phyloP scores from a whole-genome alignment of 2,329 filamentous ascomycete genomes.

The Gliomastix tumulicola region DNA sequence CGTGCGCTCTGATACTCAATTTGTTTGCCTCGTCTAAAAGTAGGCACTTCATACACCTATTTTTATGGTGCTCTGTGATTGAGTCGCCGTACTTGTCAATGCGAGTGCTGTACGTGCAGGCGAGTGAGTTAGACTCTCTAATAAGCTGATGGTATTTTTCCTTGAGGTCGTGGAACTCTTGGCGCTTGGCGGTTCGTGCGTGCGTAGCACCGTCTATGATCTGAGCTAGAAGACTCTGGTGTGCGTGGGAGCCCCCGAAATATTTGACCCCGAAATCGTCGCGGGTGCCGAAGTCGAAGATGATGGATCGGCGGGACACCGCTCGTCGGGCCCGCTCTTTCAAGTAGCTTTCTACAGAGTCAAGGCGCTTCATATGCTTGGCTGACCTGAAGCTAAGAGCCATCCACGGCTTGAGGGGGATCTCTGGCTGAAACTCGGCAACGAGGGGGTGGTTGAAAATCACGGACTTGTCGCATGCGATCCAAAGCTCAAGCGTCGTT shows the following conservation, averaged over 20 bases:
- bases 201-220: constrained; percentile 1
- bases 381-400: constrained; percentile 29
- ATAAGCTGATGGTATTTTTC: not conserved
- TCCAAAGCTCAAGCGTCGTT: constrained; percentile 49
- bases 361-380: not conserved
- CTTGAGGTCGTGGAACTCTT: not conserved
- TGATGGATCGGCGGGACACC: too few relatives aligned
- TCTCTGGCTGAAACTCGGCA: constrained; percentile 32
- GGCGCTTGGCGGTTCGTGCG: not conserved
- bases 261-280: not conserved
- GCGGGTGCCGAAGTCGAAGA: not conserved
- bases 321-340: not conserved
- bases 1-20: constrained; percentile 36
- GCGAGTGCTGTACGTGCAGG: not conserved
- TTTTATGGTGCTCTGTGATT: not conserved
- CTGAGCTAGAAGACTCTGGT: constrained; percentile 1
- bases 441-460: constrained; percentile 29
- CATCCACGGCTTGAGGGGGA: constrained; percentile 28
- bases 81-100: not conserved
- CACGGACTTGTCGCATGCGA: constrained; percentile 43
- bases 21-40: not conserved
- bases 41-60: not conserved
- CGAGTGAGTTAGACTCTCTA: not conserved
- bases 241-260: constrained; percentile 30
- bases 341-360: not conserved